Evolutionary conservation across 192 early-diverging fungal species (phyloP).

Genomic region (Thamnidium elegans): DNA sequence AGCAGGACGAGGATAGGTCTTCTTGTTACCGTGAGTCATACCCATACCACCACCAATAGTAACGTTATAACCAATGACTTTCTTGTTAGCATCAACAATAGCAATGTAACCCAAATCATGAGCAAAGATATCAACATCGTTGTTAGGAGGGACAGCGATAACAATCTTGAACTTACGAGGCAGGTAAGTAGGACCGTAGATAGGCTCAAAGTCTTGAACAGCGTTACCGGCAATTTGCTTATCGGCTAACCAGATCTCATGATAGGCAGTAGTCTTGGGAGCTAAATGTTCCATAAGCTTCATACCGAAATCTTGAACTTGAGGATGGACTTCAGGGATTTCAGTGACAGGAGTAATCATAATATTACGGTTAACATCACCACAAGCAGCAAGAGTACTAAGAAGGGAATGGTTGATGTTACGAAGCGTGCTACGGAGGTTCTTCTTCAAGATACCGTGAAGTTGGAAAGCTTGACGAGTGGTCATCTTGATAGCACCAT

Average conservation of each 20-base stretch:
- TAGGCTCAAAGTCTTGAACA: constrained; percentile 82
- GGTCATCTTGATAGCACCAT: constrained; percentile 89
- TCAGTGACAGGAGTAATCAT: constrained; percentile 89
- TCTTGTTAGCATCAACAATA: constrained; percentile 72
- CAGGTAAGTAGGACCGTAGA: constrained; percentile 90
- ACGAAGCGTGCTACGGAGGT: constrained; percentile 84
- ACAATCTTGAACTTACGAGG: constrained; percentile 97
- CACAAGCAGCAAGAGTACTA: constrained; percentile 94
- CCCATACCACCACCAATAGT: constrained; percentile 97
- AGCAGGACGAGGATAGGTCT: constrained; percentile 90
- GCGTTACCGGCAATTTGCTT: constrained; percentile 79
- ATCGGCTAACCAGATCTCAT: constrained; percentile 97
- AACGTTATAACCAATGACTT: constrained; percentile 89
- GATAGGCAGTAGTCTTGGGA: constrained; percentile 88
- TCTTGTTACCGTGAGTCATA: constrained; percentile 97
- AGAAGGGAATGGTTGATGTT: constrained; percentile 89
- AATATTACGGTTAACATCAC: constrained; percentile 97
- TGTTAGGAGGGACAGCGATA: constrained; percentile 91
- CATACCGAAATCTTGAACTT: constrained; percentile 70
- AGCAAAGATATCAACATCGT: constrained; percentile 96
- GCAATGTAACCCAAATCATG: constrained; percentile 95
- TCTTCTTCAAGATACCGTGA: constrained; percentile 91
- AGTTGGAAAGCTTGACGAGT: constrained; percentile 97
- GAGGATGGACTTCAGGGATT: constrained; percentile 72
- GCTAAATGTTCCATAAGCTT: constrained; percentile 75